Base-by-base conservation (phyloP, 2,329 filamentous ascomycete species). In the Dothistroma septosporum region DNA sequence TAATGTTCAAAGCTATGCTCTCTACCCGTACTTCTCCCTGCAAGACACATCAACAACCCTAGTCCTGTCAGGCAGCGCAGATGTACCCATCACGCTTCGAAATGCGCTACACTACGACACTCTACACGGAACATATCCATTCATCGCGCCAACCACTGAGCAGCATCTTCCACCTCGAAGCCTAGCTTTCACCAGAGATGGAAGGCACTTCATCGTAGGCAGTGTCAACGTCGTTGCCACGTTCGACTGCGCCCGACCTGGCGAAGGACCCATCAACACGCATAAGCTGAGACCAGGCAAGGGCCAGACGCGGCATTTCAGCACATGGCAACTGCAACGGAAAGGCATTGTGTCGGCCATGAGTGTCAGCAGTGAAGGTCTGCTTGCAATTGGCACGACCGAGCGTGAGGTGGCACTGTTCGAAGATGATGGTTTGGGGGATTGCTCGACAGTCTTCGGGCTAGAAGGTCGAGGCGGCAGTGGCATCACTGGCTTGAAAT, bases 301-400 rank as follows among this genome's bases (percentile, higher is more conserved):
- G 37, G 57, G 14, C 32, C 80, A 55, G 32, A 72, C 72, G 16
- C 65, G 71, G 41, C 47, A 50, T 19, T 73, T 72, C 63, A 79
- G 77, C 24, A 55, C 50, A n/a, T 78, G 77, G 9, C 77, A 77
- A 2, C 69, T 79, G 22, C 79, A 79, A 8, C 83, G 85, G 76
- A 83, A 82, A 69, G 84, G 85, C 1, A 77, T 80, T 24, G 76
- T 87, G 9, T 82, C 80, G 8, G 77, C 82, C 0, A 69, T 88
- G 62, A 74, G 75, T 1, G 71, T 83, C 48, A 78, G 77, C 49
- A 71, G 68, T 12, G 77, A 80, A 31, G 78, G 79, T 0, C 70
- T 85, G 0, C 73, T 85, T 7, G 85, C 85, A 19, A 83, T 83
- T 0, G 85, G 85, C 5, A 83, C 84, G 0, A 81, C 82, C 46